These are phyloP conservation scores for Geotrichum restrictum DNA, from an alignment of 1,139 yeast genomes.

Conservation along the genomic window DNA sequence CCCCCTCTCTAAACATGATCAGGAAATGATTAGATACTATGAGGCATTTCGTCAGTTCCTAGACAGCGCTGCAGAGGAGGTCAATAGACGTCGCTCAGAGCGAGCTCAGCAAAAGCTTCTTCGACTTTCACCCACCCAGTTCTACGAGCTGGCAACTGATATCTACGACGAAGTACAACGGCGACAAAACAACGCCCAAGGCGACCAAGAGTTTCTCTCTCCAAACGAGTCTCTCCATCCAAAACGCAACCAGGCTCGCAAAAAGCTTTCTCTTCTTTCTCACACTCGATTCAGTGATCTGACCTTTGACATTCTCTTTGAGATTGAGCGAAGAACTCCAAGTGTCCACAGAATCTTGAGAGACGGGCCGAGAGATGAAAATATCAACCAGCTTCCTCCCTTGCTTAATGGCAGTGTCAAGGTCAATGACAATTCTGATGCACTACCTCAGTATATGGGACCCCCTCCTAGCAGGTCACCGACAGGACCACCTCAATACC, in stretches of 20 bases:
- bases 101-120: constrained; percentile 82
- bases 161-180: constrained; percentile 87
- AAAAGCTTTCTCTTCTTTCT: constrained; percentile 81
- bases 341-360: neutral
- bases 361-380: neutral
- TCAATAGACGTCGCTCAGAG: constrained; percentile 35
- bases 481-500: too few species aligned
- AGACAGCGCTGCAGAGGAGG: constrained; percentile 19
- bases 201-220: constrained; percentile 58
- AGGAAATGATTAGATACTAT: constrained; percentile 11
- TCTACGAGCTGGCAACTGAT: constrained; percentile 83
- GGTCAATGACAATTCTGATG: too few species aligned
- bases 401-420: too few species aligned
- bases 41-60: constrained; percentile 19
- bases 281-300: constrained; percentile 80
- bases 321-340: constrained; percentile 65
- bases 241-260: constrained; percentile 92
- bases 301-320: constrained; percentile 83
- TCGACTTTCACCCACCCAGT: constrained; percentile 75
- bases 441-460: too few species aligned
- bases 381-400: neutral
- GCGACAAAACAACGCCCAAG: constrained; percentile 45
- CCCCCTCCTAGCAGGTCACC: too few species aligned
- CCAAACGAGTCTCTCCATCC: constrained; percentile 79
- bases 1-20: neutral